Conservation (phyloP, 2,329 filamentous ascomycete species). For the Fusarium chaquense region DNA sequence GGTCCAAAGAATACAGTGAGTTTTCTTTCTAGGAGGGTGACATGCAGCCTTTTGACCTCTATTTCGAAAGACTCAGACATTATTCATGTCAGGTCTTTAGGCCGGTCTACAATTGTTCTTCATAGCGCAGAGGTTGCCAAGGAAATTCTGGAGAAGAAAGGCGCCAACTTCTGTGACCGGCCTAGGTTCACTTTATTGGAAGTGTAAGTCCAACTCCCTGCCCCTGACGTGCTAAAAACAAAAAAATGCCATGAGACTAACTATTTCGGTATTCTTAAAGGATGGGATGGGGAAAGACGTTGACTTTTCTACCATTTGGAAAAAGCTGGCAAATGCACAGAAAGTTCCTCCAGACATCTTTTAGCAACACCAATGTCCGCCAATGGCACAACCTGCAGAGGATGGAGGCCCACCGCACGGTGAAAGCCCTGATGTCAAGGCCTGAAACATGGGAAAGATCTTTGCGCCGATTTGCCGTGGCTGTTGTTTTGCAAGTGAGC, state of each 20-base stretch:
- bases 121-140: conserved; percentile 51
- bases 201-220: conserved; percentile 43
- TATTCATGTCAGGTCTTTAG: conserved; percentile 49
- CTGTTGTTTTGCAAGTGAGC: conserved; percentile 51
- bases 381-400: conserved; percentile 46
- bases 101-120: conserved; percentile 49
- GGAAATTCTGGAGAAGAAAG: conserved; percentile 59
- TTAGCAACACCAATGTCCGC: conserved; percentile 54
- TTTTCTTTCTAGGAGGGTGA: background rate
- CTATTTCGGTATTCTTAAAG: conserved; percentile 21
- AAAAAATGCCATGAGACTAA: background rate
- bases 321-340: conserved; percentile 58
- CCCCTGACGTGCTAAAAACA: background rate
- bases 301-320: conserved; percentile 60
- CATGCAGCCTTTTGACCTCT: background rate
- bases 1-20: conserved; percentile 48
- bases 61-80: conserved; percentile 48
- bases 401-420: conserved; percentile 40
- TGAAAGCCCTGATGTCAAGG: conserved; percentile 36
- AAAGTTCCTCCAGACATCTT: conserved; percentile 57
- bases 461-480: conserved; percentile 49
- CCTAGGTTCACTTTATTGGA: conserved; percentile 58
- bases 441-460: conserved; percentile 46
- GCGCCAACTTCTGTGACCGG: conserved; percentile 58
- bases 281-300: conserved; percentile 61